Evolutionary conservation across 352 stramenopile genomes (phyloP).

Genomic region (Globisporangium okanoganense): DNA sequence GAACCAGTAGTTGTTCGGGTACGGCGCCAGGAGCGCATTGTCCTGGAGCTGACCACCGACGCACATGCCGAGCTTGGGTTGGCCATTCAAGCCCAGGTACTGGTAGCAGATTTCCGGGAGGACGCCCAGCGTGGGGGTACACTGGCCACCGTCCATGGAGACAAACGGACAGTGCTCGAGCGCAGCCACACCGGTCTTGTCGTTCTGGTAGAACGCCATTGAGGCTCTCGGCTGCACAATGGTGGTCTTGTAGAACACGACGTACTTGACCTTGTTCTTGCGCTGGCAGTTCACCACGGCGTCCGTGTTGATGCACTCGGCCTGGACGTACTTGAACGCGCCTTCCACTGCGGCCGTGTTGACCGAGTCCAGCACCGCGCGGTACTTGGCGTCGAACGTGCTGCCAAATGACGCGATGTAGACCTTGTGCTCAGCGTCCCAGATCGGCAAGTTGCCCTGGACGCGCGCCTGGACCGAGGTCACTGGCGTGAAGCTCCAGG

Average conservation of each 20-base stretch:
- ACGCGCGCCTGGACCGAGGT: conserved; percentile 55
- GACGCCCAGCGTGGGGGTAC: conserved; percentile 35
- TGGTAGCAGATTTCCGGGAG: conserved; percentile 40
- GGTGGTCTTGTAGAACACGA: conserved; percentile 30
- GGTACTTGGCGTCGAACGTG: conserved; percentile 25
- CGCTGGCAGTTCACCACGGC: conserved; percentile 22
- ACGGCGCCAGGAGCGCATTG: conserved; percentile 46
- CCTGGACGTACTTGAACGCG: conserved; percentile 77
- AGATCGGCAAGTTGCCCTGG: conserved; percentile 40
- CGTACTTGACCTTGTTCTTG: conserved; percentile 33
- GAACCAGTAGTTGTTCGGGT: conserved; percentile 71
- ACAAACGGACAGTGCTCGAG: conserved; percentile 56
- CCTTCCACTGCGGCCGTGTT: conserved; percentile 77
- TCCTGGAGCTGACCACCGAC: conserved; percentile 42
- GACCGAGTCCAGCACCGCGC: conserved; percentile 49
- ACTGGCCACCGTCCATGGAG: conserved; percentile 60
- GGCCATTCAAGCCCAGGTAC: conserved; percentile 40
- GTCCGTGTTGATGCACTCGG: conserved; percentile 51
- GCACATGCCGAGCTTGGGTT: conserved; percentile 38
- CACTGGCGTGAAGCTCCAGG: conserved; percentile 14
- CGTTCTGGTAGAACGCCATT: conserved; percentile 1
- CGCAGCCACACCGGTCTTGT: background rate
- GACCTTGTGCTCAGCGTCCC: conserved; percentile 18
- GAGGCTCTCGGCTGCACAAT: conserved; percentile 38
- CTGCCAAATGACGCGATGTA: conserved; percentile 27